A percentile compares a stretch with the other conserved stretches of the same genome.
These are phyloP conservation scores for Brassica incana DNA, from an alignment of 345 rosid species.

Conservation along the genomic window DNA sequence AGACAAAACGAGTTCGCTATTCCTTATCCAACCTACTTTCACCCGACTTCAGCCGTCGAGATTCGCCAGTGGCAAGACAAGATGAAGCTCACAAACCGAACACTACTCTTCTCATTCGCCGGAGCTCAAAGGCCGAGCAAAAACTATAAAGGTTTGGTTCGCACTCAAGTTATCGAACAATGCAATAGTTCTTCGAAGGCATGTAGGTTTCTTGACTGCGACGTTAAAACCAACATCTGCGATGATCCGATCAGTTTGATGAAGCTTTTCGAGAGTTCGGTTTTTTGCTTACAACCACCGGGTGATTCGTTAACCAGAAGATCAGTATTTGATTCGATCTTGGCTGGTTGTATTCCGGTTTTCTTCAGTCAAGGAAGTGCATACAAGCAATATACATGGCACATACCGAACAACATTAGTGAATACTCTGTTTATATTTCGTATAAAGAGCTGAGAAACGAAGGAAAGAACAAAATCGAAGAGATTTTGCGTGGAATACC, in stretches of 20 bases:
- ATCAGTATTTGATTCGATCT: conserved; percentile 58
- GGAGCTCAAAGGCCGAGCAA: conserved; percentile 53
- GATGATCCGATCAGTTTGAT: conserved; percentile 47
- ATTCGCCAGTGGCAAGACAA: conserved; percentile 51
- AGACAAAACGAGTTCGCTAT: conserved; percentile 51
- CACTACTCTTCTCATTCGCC: conserved; percentile 45
- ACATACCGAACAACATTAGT: conserved; percentile 41
- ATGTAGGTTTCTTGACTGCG: conserved; percentile 52
- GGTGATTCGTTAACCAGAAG: conserved; percentile 67
- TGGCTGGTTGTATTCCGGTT: conserved; percentile 52
- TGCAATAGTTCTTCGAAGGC: conserved; percentile 36
- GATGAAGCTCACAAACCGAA: conserved; percentile 34
- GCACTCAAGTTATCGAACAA: conserved; percentile 47
- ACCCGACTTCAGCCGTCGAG: conserved; percentile 44
- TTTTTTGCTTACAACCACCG: conserved; percentile 58
- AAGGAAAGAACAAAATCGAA: conserved; percentile 32
- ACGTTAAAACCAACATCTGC: conserved; percentile 30
- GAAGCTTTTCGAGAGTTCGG: conserved; percentile 42
- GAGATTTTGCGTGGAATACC: conserved; percentile 37
- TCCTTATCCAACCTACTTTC: conserved; percentile 69
- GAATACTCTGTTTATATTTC: conserved; percentile 54
- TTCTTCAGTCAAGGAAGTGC: conserved; percentile 59
- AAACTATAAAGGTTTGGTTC: conserved; percentile 35
- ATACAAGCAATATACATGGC: conserved; percentile 57
- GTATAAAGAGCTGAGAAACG: conserved; percentile 26